These are phyloP conservation scores for Ceratocystis eucalypticola DNA, from an alignment of 2,329 filamentous ascomycete species.

Conservation along the genomic window DNA sequence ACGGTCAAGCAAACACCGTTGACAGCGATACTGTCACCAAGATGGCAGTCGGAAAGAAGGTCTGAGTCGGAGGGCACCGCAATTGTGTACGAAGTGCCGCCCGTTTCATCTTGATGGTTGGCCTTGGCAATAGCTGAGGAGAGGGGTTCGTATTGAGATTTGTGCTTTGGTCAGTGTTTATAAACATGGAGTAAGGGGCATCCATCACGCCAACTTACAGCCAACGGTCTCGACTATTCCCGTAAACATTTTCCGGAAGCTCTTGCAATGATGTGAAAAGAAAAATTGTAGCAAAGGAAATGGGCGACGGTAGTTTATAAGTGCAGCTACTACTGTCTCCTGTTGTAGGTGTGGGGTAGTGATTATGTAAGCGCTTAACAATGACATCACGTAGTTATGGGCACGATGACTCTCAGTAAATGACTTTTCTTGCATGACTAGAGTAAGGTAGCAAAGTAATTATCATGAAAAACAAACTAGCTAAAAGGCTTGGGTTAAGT, in stretches of 20 bases:
- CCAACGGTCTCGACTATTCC: constrained; percentile 87
- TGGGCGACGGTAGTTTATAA: not conserved
- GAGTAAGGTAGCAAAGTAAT: no score
- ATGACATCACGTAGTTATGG: no score
- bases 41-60: constrained; percentile 70
- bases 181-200: not conserved
- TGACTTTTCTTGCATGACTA: no score
- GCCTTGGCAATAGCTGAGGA: constrained; percentile 67
- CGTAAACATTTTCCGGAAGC: constrained; percentile 60
- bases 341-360: not conserved
- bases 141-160: not conserved
- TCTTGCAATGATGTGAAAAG: not conserved
- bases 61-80: constrained; percentile 48
- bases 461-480: no score
- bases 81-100: constrained; percentile 85
- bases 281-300: not conserved
- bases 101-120: constrained; percentile 65
- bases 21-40: constrained; percentile 87
- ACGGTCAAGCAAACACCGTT: constrained; percentile 96
- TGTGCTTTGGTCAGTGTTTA: not conserved
- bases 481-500: no score
- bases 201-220: constrained; percentile 43
- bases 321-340: not conserved
- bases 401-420: no score
- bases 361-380: not conserved